These are phyloP conservation scores for Eucalyptus pumila DNA, from an alignment of 345 rosid genomes.

Conservation along the genomic window DNA sequence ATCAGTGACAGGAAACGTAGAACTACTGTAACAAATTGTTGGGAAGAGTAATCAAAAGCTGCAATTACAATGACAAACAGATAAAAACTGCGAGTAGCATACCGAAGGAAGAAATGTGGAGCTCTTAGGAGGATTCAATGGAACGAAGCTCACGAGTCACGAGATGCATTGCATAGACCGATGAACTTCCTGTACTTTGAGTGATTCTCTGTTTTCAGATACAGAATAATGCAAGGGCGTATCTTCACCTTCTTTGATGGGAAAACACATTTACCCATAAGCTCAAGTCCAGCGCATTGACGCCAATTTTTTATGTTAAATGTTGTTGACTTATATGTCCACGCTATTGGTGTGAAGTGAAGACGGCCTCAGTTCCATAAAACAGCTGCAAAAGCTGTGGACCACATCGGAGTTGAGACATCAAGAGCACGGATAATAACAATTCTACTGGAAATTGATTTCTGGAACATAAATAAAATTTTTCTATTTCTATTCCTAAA, in stretches of 20 bases:
- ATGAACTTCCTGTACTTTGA: not conserved
- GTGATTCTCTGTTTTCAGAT: not conserved
- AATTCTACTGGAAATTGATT: too few species aligned
- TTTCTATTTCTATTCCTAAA: too few species aligned
- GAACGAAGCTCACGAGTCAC: not conserved
- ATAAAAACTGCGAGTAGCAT: not conserved
- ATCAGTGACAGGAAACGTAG: not conserved
- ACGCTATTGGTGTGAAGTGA: not conserved
- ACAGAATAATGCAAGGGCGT: not conserved
- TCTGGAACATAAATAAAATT: rapidly evolving
- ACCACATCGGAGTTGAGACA: not conserved
- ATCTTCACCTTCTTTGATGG: not conserved
- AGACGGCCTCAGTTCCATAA: not conserved
- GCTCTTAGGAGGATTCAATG: not conserved
- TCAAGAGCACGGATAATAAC: too few species aligned
- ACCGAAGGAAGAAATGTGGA: not conserved
- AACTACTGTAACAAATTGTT: not conserved
- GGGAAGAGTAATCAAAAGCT: not conserved
- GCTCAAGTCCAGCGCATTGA: not conserved
- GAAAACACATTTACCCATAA: not conserved
- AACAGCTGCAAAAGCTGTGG: not conserved
- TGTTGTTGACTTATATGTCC: not conserved
- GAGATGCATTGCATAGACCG: not conserved
- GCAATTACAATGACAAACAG: not conserved
- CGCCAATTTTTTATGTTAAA: not conserved